A percentile compares a stretch with the other conserved stretches of the same genome.
Evolutionary conservation across 1,284 basidiomycete species (phyloP).

Genomic region (Trametes sp.): DNA sequence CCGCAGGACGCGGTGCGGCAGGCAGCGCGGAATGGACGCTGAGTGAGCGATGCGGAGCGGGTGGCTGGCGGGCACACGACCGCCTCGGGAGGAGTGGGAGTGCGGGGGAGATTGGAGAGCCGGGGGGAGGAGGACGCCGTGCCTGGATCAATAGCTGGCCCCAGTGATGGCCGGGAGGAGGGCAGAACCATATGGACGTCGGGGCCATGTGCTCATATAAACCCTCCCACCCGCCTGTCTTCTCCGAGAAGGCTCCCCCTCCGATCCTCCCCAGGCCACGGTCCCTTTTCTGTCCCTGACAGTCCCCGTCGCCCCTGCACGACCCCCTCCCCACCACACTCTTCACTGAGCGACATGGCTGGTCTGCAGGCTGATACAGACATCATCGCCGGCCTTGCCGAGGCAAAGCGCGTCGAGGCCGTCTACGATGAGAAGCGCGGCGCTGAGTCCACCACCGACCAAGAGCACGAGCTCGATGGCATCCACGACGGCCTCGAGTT

Average conservation of each 20-base stretch:
- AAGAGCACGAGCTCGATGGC: slow-evolving; percentile 46
- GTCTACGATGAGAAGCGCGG: slow-evolving; percentile 37
- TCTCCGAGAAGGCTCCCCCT: slow-evolving; percentile 13
- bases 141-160: slow-evolving; percentile 14
- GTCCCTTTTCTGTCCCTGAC: slow-evolving; percentile 11
- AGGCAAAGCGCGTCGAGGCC: slow-evolving; percentile 38
- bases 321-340: slow-evolving; percentile 11
- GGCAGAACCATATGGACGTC: slow-evolving; percentile 19
- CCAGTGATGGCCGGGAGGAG: slow-evolving; percentile 17
- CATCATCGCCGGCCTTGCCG: slow-evolving; percentile 40
- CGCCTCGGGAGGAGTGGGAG: neutral
- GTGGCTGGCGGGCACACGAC: slow-evolving; percentile 1
- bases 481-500: slow-evolving; percentile 65
- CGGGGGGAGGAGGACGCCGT: neutral
- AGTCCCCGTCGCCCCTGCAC: slow-evolving; percentile 12
- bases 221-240: slow-evolving; percentile 2
- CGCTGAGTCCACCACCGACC: slow-evolving; percentile 22
- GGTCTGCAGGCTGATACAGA: slow-evolving; percentile 43
- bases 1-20: neutral
- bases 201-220: slow-evolving; percentile 22
- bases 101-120: neutral
- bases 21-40: neutral
- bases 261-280: slow-evolving; percentile 4
- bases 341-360: slow-evolving; percentile 36
- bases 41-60: neutral